Base-by-base conservation (phyloP, 2,329 filamentous ascomycete genomes). In the Aaosphaeria pasadenensis region DNA sequence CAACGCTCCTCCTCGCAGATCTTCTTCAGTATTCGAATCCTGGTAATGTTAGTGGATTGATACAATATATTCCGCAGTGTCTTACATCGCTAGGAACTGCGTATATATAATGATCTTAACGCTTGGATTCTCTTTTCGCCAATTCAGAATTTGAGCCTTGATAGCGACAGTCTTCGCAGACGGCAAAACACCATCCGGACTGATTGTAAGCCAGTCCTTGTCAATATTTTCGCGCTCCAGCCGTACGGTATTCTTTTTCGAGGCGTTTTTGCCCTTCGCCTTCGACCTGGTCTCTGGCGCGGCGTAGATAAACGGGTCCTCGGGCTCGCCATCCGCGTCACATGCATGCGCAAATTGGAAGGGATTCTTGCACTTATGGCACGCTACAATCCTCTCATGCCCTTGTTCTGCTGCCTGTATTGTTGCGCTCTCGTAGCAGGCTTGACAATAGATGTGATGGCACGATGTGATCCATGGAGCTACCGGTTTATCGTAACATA, bases 81-180 rank as follows among this genome's bases (percentile, higher is more conserved):
- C 61, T 57, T 51, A 67, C 55, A 84, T 77, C 3, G 74, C 66
- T 2, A 79, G 62, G 50, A 82, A 86, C 54, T 86, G 81, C 0
- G 77, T 81, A 53, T 84, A 86, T 41, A 86, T 66, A 48, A 80
- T 80, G 41, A 84, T 75, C 63, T 86, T 86, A 38, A 74, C 74
- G 0, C 69, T 44, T 0, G 71, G 69, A 4, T 77, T 73, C 9
- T 78, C 70, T 1, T 65, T 48, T 1, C 70, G 41, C 75, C 74
- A 78, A 29, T 73, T 71, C 30, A 76, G 49, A 9, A 77, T 63
- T 47, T 76, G 73, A 0, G 71, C 67, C 45, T 77, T 77, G 58
- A 74, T 57, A 0, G 74, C 75, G 6, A 72, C 55, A 0, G 74
- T 77, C 54, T 78, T 78, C 0, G 74, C 67, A 0, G 69, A 74